These are phyloP conservation scores for Candida alai DNA, from an alignment of 805 yeast species.

Conservation along the genomic window DNA sequence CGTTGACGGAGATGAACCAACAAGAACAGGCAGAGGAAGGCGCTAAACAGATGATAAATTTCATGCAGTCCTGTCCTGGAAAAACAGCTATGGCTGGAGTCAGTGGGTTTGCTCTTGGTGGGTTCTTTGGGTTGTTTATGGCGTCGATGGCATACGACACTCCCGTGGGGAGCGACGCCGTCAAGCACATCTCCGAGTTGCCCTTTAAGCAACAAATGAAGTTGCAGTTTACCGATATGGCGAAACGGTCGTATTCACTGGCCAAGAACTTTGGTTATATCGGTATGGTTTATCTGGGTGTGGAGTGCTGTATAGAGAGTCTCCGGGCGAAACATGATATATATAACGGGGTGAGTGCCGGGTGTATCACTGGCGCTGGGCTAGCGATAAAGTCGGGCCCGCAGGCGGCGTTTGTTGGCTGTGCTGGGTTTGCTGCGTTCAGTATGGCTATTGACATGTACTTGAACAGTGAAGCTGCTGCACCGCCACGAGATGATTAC, in stretches of 20 bases:
- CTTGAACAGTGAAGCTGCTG: slow-evolving; percentile 75
- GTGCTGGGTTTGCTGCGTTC: slow-evolving; percentile 97
- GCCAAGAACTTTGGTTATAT: slow-evolving; percentile 94
- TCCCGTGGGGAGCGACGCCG: slow-evolving; percentile 57
- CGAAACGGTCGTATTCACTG: slow-evolving; percentile 75
- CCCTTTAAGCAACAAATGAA: slow-evolving; percentile 94
- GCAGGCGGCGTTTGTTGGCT: slow-evolving; percentile 83
- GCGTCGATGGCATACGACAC: slow-evolving; percentile 80
- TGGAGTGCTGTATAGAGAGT: slow-evolving; percentile 86
- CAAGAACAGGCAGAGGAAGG: slow-evolving; percentile 94
- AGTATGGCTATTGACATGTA: slow-evolving; percentile 85
- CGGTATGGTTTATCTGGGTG: slow-evolving; percentile 88
- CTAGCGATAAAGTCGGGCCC: slow-evolving; percentile 92
- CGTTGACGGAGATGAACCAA: slow-evolving; percentile 70
- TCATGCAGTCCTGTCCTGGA: slow-evolving; percentile 94
- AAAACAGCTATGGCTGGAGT: slow-evolving; percentile 89
- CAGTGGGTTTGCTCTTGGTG: slow-evolving; percentile 91
- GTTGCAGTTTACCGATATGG: slow-evolving; percentile 89
- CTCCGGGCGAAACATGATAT: slow-evolving; percentile 86
- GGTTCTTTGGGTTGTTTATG: slow-evolving; percentile 94
- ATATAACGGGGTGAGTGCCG: slow-evolving; percentile 88
- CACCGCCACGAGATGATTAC: slow-evolving; percentile 86
- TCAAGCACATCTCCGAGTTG: slow-evolving; percentile 66
- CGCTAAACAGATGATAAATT: slow-evolving; percentile 74
- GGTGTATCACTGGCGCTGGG: slow-evolving; percentile 96